A percentile compares a stretch with the other conserved stretches of the same genome.
These are phyloP conservation scores for Linderina pennispora DNA, from an alignment of 192 early-diverging fungal species.

Conservation along the genomic window DNA sequence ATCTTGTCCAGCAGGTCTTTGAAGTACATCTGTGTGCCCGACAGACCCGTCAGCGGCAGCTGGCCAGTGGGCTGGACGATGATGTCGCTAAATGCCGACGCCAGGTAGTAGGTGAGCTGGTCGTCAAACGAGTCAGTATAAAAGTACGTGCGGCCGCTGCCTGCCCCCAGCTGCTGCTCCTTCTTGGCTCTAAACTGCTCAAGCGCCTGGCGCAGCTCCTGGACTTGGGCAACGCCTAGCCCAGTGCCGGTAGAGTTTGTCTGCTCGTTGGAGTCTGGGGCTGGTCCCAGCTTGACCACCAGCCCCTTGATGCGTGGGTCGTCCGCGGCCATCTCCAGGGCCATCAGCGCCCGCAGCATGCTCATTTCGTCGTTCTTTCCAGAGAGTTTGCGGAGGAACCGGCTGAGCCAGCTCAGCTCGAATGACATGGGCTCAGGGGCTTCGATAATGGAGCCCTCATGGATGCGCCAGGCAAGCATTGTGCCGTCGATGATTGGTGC, in stretches of 20 bases:
- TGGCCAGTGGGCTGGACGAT: slow-evolving; percentile 54
- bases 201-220: slow-evolving; percentile 56
- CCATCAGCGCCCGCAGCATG: slow-evolving; percentile 37
- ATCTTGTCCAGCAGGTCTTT: slow-evolving; percentile 53
- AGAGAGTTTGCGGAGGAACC: slow-evolving; percentile 1
- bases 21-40: slow-evolving; percentile 47
- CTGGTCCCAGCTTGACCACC: slow-evolving; percentile 1
- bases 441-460: slow-evolving; percentile 20
- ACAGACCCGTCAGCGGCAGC: slow-evolving; percentile 56
- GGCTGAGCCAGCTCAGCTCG: not conserved
- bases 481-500: slow-evolving; percentile 3
- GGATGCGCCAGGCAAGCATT: slow-evolving; percentile 16
- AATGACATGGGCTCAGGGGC: not conserved
- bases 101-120: slow-evolving; percentile 60
- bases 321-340: slow-evolving; percentile 45
- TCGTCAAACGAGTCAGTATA: slow-evolving; percentile 63
- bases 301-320: slow-evolving; percentile 42
- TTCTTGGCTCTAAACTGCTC: slow-evolving; percentile 48
- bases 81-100: slow-evolving; percentile 59
- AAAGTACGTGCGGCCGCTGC: slow-evolving; percentile 49
- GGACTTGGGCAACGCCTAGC: slow-evolving; percentile 52
- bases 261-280: not conserved
- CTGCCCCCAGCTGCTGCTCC: slow-evolving; percentile 38
- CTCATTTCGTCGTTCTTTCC: slow-evolving; percentile 8
- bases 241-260: slow-evolving; percentile 6